These are phyloP conservation scores for Yamadazyma blattariae DNA, from an alignment of 1,139 yeast genomes.

Conservation along the genomic window DNA sequence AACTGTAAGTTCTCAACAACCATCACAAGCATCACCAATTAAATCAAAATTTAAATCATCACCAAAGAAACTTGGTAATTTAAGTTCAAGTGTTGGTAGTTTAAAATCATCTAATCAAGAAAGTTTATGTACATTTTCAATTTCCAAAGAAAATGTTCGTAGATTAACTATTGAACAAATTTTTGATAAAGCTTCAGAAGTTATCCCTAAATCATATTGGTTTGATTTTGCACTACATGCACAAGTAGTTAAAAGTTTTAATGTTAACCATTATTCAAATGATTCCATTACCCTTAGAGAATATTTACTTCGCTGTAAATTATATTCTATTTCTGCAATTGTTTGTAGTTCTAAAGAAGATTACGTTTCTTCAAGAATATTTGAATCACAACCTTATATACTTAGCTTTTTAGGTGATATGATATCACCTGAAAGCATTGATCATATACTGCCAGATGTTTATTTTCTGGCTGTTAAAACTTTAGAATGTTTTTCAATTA, in stretches of 20 bases:
- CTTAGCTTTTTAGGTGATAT: slow-evolving; percentile 70
- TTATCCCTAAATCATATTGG: slow-evolving; percentile 64
- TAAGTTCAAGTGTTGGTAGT: background rate
- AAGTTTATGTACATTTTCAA: slow-evolving; percentile 43
- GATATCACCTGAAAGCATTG: slow-evolving; percentile 55
- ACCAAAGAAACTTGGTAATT: slow-evolving; percentile 6
- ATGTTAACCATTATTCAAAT: slow-evolving; percentile 48
- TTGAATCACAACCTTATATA: slow-evolving; percentile 74
- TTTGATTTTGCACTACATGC: slow-evolving; percentile 62
- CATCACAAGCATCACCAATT: slow-evolving; percentile 4
- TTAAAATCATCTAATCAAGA: slow-evolving; percentile 21
- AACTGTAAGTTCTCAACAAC: background rate
- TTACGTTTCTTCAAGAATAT: slow-evolving; percentile 59
- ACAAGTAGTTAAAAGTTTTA: slow-evolving; percentile 70
- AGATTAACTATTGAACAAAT: slow-evolving; percentile 60
- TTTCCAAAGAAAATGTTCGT: slow-evolving; percentile 49
- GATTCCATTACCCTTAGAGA: slow-evolving; percentile 57
- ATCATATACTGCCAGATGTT: slow-evolving; percentile 47
- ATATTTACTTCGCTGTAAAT: slow-evolving; percentile 60
- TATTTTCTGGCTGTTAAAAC: slow-evolving; percentile 64
- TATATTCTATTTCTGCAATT: slow-evolving; percentile 60
- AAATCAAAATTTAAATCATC: slow-evolving; percentile 5
- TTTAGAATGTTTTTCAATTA: slow-evolving; percentile 67
- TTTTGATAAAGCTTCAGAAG: slow-evolving; percentile 55
- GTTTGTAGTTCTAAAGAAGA: slow-evolving; percentile 51